These are phyloP conservation scores for Psilocybe tampanensis DNA, from an alignment of 768 basidiomycete genomes.

Conservation along the genomic window DNA sequence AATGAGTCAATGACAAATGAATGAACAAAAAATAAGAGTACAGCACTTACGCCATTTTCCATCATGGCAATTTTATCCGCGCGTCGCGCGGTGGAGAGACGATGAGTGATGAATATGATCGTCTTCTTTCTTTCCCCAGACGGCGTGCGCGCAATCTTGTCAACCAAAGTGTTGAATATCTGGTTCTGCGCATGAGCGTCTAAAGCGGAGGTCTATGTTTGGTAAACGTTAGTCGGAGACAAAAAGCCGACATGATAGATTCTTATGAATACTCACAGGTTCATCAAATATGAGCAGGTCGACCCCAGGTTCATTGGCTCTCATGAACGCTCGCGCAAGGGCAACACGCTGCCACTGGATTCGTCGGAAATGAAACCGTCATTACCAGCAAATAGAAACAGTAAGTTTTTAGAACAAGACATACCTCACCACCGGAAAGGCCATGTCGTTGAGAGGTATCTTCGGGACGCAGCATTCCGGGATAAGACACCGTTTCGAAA, in stretches of 20 bases:
- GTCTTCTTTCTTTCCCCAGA: slow-evolving; percentile 65
- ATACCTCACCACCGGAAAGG: slow-evolving; percentile 84
- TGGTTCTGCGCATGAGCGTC: slow-evolving; percentile 81
- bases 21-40: slow-evolving; percentile 8
- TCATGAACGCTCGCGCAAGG: slow-evolving; percentile 86
- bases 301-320: slow-evolving; percentile 71
- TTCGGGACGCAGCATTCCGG: slow-evolving; percentile 34
- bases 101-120: slow-evolving; percentile 83
- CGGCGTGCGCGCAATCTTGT: slow-evolving; percentile 59
- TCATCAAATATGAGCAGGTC: slow-evolving; percentile 87
- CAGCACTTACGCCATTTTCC: slow-evolving; percentile 62
- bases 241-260: slow-evolving; percentile 3
- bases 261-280: slow-evolving; percentile 51
- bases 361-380: no score
- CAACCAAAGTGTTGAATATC: slow-evolving; percentile 78
- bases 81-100: slow-evolving; percentile 76
- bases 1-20: slow-evolving; percentile 8
- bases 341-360: slow-evolving; percentile 85
- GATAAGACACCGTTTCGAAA: slow-evolving; percentile 54
- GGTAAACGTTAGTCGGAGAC: slow-evolving; percentile 4
- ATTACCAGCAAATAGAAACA: no score
- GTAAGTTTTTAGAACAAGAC: slow-evolving; percentile 21
- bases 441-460: slow-evolving; percentile 54
- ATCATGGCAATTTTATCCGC: slow-evolving; percentile 90
- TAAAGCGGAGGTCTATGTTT: slow-evolving; percentile 71